Percentiles rank a stretch among this genome's conserved stretches.
phyloP scores from a whole-genome alignment of 2,329 filamentous ascomycete species.

The Nothopassalora personata region DNA sequence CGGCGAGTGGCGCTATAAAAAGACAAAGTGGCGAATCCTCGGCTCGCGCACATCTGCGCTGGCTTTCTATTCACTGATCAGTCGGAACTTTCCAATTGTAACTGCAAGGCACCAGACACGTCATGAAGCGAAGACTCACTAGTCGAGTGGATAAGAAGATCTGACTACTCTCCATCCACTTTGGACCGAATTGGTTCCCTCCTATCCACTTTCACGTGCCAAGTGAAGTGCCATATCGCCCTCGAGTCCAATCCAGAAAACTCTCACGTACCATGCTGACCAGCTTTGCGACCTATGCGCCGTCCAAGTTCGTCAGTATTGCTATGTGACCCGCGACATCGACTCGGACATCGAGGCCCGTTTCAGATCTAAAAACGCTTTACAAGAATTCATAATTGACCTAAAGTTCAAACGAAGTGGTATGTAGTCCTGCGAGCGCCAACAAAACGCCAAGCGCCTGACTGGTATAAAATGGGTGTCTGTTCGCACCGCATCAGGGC shows the following conservation, averaged over 20 bases:
- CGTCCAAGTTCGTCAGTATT: not conserved
- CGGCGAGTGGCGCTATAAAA: not conserved
- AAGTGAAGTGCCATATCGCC: not conserved
- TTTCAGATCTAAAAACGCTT: not conserved
- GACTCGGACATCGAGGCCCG: not conserved
- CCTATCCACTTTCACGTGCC: not conserved
- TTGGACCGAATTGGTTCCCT: not conserved
- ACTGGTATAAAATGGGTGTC: not conserved
- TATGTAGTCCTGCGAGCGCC: constrained; percentile 1
- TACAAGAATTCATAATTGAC: not conserved
- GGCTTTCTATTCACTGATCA: not conserved
- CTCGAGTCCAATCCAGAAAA: not conserved
- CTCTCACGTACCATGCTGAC: not conserved
- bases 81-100: not conserved
- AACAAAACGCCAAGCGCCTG: not conserved
- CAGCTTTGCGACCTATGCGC: not conserved
- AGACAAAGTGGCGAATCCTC: constrained; percentile 6
- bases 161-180: not conserved
- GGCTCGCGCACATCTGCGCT: not conserved
- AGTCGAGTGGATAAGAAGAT: not conserved
- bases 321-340: not conserved
- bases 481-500: not conserved
- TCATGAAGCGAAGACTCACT: not conserved
- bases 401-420: not conserved
- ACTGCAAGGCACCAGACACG: not conserved